Evolutionary conservation across 108 stramenopile species (phyloP), one percentile per base, ranked within the genome.

Genomic region (Epithemia pelagica): DNA sequence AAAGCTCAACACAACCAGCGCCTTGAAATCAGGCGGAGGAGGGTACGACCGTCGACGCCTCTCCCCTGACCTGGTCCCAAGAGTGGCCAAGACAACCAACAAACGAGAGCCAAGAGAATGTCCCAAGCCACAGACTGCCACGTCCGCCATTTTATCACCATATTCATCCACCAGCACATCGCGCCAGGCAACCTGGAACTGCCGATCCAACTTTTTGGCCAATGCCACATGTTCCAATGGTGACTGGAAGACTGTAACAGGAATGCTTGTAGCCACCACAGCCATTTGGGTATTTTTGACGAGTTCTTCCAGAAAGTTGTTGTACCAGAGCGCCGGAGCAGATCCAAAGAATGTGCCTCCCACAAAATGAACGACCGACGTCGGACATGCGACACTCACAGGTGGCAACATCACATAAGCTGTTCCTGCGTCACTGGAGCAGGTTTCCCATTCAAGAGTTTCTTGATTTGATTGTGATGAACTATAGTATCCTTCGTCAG

Each of bases 311-410:
- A 93, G 64, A 10, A 90, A 66, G 26, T 68, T 57, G 7, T 82
- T 69, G 71, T 93, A 93, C 71, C 82, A 90, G 23, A 81, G 55
- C 27, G 75, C 68, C 1, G 92, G 92, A 60, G 82, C 71, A 31
- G 80, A 78, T 10, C 92, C 92, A 59, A 90, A 87, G 63, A 87
- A 76, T 19, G 92, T 87, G 0, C 89, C 92, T 20, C 92, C 92
- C 10, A 89, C 78, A 68, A 93, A 93, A 62, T 93, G 92, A 54
- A 93, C 54, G 26, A 93, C 70, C 20, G 83, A 78, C 5, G 69
- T 77, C 1, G 92, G 92, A 2, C 55, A 46, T 51, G 58, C 28
- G 20, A 77, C 76, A 1, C 78, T 20, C 25, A 74, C 65, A 20
- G 86, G 84, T n/a, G 91, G 88, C 59, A 92, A 61, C 23, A 92